phyloP scores from a whole-genome alignment of 2,329 filamentous ascomycete species.

The Aspergillus fumigatus region DNA sequence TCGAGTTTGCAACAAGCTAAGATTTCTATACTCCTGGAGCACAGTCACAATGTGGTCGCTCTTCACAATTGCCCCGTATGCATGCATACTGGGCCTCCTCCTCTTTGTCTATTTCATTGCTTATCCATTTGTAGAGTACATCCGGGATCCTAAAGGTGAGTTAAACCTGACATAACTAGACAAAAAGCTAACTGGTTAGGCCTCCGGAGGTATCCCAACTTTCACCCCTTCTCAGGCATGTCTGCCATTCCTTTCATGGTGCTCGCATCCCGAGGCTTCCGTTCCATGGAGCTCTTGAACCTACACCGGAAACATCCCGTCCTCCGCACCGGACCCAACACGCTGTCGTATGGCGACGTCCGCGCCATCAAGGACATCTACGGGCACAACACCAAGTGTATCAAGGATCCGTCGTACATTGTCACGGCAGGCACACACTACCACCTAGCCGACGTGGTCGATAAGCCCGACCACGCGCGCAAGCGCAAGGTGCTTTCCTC shows the following conservation, averaged over 20 bases:
- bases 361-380: slow-evolving; percentile 50
- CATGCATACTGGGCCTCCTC: slow-evolving; percentile 16
- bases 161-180: neutral
- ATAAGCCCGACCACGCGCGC: slow-evolving; percentile 49
- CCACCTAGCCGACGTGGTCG: slow-evolving; percentile 50
- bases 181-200: slow-evolving; percentile 19
- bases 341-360: slow-evolving; percentile 39
- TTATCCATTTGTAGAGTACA: slow-evolving; percentile 23
- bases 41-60: slow-evolving; percentile 16
- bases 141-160: slow-evolving; percentile 26
- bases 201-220: slow-evolving; percentile 45
- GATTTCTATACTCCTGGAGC: neutral
- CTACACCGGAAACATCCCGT: slow-evolving; percentile 46
- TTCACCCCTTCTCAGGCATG: slow-evolving; percentile 42
- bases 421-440: slow-evolving; percentile 46
- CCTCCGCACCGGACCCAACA: slow-evolving; percentile 45
- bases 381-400: slow-evolving; percentile 48
- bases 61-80: slow-evolving; percentile 20
- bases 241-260: slow-evolving; percentile 47
- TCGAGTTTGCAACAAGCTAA: neutral
- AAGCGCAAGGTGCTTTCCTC: slow-evolving; percentile 50
- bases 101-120: slow-evolving; percentile 22
- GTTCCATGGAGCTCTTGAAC: slow-evolving; percentile 41
- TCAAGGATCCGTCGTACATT: slow-evolving; percentile 48
- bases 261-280: slow-evolving; percentile 41